These are phyloP conservation scores for Verticillium klebahnii DNA, from an alignment of 2,329 filamentous ascomycete species.

Conservation along the genomic window DNA sequence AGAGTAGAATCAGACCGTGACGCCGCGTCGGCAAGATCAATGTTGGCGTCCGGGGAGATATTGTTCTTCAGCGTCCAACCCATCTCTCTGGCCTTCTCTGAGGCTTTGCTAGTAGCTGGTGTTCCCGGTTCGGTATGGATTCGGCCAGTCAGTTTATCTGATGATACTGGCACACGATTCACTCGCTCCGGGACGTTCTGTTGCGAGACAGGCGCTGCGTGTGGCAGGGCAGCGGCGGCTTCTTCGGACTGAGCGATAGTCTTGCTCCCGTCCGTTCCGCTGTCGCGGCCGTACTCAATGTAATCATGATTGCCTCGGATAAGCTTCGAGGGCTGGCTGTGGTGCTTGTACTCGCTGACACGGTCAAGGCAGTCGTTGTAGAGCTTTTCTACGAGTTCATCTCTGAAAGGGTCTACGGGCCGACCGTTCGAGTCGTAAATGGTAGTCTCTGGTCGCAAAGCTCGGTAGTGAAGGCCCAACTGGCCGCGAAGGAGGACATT, in stretches of 20 bases:
- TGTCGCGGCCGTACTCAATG: constrained; percentile 79
- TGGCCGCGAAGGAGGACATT: constrained; percentile 90
- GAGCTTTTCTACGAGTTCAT: constrained; percentile 81
- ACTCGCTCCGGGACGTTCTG: constrained; percentile 48
- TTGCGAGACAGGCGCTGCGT: constrained; percentile 48
- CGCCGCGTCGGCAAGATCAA: constrained; percentile 67
- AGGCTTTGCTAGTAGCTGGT: constrained; percentile 65
- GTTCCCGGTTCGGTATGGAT: constrained; percentile 68
- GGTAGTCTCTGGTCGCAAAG: constrained; percentile 73
- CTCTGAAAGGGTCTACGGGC: constrained; percentile 71
- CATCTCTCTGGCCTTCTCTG: constrained; percentile 71
- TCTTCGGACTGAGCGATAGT: constrained; percentile 73
- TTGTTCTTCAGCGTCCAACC: constrained; percentile 74
- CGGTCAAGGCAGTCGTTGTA: constrained; percentile 95
- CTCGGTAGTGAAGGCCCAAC: constrained; percentile 79
- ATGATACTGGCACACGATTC: constrained; percentile 58
- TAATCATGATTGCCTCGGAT: constrained; percentile 79
- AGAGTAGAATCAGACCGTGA: constrained; percentile 66
- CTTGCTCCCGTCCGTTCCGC: constrained; percentile 61
- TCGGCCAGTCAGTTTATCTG: constrained; percentile 66
- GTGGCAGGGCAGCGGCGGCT: constrained; percentile 56
- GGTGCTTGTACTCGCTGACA: constrained; percentile 85
- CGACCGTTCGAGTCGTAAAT: constrained; percentile 82
- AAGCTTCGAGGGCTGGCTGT: constrained; percentile 62
- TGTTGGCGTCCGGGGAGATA: constrained; percentile 56